These are phyloP conservation scores for Serpula lacrymans DNA, from an alignment of 768 basidiomycete genomes.

Conservation along the genomic window DNA sequence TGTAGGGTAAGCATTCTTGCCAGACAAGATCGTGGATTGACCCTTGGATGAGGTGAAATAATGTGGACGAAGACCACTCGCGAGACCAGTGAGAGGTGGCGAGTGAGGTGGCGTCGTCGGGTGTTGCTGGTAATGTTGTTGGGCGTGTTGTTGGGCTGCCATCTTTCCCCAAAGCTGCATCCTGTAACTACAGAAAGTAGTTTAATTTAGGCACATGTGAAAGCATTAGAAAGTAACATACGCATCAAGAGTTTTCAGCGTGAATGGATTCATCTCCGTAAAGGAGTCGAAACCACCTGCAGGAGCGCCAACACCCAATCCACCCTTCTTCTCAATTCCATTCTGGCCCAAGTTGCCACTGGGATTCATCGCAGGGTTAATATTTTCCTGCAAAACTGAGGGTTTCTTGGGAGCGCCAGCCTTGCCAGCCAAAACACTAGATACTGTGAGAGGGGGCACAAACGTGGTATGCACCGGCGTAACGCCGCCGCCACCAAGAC, in stretches of 20 bases:
- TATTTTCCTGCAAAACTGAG: slow-evolving; percentile 59
- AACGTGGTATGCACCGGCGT: slow-evolving; percentile 85
- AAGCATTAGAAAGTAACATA: slow-evolving; percentile 36
- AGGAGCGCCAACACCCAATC: slow-evolving; percentile 18
- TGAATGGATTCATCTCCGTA: slow-evolving; percentile 78
- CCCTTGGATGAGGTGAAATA: slow-evolving; percentile 19
- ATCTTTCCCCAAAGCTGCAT: slow-evolving; percentile 94
- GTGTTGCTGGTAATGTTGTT: slow-evolving; percentile 35
- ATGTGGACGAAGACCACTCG: slow-evolving; percentile 37
- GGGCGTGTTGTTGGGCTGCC: slow-evolving; percentile 62
- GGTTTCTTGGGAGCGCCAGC: slow-evolving; percentile 15
- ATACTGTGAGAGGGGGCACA: slow-evolving; percentile 61
- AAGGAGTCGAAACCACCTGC: slow-evolving; percentile 68
- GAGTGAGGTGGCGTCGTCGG: slow-evolving; percentile 16
- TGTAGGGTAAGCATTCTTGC: slow-evolving; percentile 33
- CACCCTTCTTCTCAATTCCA: slow-evolving; percentile 24
- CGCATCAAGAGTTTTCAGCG: slow-evolving; percentile 81
- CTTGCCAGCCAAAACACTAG: slow-evolving; percentile 23
- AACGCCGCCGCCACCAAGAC: slow-evolving; percentile 56
- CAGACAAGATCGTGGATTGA: slow-evolving; percentile 5
- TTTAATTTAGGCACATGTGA: slow-evolving; percentile 1
- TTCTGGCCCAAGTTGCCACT: neutral
- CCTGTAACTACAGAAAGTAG: slow-evolving; percentile 47
- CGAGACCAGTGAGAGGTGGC: slow-evolving; percentile 34
- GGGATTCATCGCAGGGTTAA: slow-evolving; percentile 72